Evolutionary conservation across 192 early-diverging fungal genomes (phyloP).

Genomic region (Coemansia sp.): DNA sequence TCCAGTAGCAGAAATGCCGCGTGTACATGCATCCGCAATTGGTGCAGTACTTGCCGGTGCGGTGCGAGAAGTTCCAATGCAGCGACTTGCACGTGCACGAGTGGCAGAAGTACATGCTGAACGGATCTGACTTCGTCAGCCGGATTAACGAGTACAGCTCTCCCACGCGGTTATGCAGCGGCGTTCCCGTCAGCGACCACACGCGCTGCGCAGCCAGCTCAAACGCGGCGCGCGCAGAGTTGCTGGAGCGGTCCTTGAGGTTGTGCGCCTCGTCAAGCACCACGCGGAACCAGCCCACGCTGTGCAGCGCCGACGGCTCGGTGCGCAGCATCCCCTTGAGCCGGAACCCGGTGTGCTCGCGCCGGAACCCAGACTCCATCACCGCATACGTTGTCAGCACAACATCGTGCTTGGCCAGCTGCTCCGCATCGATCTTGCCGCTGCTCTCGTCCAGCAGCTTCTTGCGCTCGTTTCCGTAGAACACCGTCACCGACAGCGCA

Average conservation of each 20-base stretch:
- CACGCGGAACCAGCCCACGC: conserved; percentile 78
- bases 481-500: conserved; percentile 67
- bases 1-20: conserved; percentile 84
- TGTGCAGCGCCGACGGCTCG: conserved; percentile 69
- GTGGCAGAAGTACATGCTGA: conserved; percentile 85
- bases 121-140: conserved; percentile 81
- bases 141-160: conserved; percentile 91
- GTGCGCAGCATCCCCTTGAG: conserved; percentile 62
- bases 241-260: conserved; percentile 85
- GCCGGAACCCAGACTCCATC: conserved; percentile 71
- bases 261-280: conserved; percentile 87
- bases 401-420: conserved; percentile 70
- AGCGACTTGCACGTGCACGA: conserved; percentile 69
- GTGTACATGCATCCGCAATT: conserved; percentile 64
- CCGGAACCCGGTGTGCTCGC: conserved; percentile 70
- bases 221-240: conserved; percentile 85
- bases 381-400: conserved; percentile 79
- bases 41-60: conserved; percentile 54
- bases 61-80: conserved; percentile 60
- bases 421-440: conserved; percentile 11
- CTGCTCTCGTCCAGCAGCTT: conserved; percentile 44
- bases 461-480: conserved; percentile 72
- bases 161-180: conserved; percentile 91
- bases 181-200: conserved; percentile 91
- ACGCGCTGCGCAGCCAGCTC: conserved; percentile 62